These are phyloP conservation scores for Pilobolus umbonatus DNA, from an alignment of 192 early-diverging fungal species.

Conservation along the genomic window DNA sequence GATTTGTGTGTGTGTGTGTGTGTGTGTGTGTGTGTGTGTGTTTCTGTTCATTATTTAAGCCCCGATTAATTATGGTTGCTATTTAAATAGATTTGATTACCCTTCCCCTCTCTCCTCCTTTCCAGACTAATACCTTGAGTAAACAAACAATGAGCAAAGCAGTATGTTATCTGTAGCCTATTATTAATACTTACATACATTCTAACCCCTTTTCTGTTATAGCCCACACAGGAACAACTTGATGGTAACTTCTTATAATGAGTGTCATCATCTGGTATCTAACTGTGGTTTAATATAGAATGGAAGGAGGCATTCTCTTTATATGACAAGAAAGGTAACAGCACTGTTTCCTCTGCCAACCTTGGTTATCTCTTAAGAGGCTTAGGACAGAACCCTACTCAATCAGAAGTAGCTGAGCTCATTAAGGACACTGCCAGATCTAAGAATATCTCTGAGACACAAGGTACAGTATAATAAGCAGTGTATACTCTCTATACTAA, in stretches of 20 bases:
- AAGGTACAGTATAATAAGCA: slow-evolving; percentile 21
- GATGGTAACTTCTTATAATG: slow-evolving; percentile 23
- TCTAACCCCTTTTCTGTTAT: not conserved
- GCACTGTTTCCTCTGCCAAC: slow-evolving; percentile 56
- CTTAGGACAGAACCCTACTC: slow-evolving; percentile 75
- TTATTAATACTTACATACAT: not conserved
- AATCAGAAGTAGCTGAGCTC: slow-evolving; percentile 66
- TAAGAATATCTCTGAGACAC: slow-evolving; percentile 16
- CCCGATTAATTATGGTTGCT: too few relatives aligned
- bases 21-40: too few relatives aligned
- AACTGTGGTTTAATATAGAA: slow-evolving; percentile 36
- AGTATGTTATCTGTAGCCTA: slow-evolving; percentile 6
- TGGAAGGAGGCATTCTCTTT: slow-evolving; percentile 79
- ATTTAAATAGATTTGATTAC: too few relatives aligned
- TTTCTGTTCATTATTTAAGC: too few relatives aligned
- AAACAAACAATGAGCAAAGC: slow-evolving; percentile 30
- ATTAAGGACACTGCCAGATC: slow-evolving; percentile 34
- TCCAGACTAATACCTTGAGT: too few relatives aligned
- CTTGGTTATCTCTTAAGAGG: slow-evolving; percentile 75
- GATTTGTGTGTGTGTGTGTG: too few relatives aligned
- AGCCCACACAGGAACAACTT: slow-evolving; percentile 38
- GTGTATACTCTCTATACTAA: not conserved
- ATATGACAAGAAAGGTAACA: slow-evolving; percentile 73
- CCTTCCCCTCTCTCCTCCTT: too few relatives aligned
- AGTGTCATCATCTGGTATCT: not conserved